These are phyloP conservation scores for Xylariaceae sp. DNA, from an alignment of 2,329 filamentous ascomycete species.

Conservation along the genomic window DNA sequence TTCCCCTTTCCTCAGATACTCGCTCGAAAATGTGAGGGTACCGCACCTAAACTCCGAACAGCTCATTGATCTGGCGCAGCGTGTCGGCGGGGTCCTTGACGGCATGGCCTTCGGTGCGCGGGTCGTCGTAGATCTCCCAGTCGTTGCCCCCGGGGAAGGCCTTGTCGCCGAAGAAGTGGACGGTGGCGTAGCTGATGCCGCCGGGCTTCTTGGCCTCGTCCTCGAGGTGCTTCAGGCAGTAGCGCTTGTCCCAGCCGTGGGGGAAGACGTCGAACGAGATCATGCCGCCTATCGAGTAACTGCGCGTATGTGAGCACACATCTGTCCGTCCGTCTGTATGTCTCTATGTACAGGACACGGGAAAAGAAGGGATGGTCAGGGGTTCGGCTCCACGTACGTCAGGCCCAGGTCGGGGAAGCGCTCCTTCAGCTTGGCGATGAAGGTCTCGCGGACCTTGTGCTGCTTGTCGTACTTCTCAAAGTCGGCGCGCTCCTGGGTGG, in stretches of 20 bases:
- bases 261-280: conserved; percentile 99
- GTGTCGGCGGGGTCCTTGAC: conserved; percentile 81
- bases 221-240: conserved; percentile 84
- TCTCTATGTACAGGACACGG: background rate
- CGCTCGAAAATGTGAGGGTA: too few relatives aligned
- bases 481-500: conserved; percentile 67
- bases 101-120: conserved; percentile 74
- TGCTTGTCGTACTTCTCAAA: conserved; percentile 76
- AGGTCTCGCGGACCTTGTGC: conserved; percentile 66
- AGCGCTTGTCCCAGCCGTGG: conserved; percentile 96
- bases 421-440: conserved; percentile 71
- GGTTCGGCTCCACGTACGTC: conserved; percentile 51
- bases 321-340: too few relatives aligned
- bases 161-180: conserved; percentile 99
- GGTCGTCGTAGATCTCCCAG: conserved; percentile 83
- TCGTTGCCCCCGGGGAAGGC: conserved; percentile 86
- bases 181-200: conserved; percentile 71
- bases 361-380: background rate
- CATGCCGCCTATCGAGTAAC: conserved; percentile 90
- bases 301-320: conserved; percentile 31
- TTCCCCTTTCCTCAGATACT: too few relatives aligned
- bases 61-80: conserved; percentile 66
- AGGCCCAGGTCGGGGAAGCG: conserved; percentile 77
- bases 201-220: conserved; percentile 63
- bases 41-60: conserved; percentile 67